phyloP scores from a whole-genome alignment of 495 filamentous ascomycete genomes.

The Trypethelium eluteriae region DNA sequence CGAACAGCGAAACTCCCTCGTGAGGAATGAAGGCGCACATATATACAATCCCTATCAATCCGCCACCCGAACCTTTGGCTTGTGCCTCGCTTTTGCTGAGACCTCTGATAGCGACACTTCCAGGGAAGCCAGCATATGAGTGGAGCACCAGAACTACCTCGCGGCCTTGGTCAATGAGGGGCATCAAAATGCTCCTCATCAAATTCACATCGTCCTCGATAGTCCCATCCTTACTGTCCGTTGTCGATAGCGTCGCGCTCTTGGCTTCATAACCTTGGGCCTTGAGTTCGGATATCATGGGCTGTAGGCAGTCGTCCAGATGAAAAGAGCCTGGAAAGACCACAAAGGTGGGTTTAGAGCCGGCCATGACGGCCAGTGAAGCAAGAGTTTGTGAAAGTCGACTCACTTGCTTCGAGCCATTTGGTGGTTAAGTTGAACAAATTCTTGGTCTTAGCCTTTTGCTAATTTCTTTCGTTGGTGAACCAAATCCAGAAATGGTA shows the following conservation, averaged over 20 bases:
- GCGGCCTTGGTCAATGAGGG: slow-evolving; percentile 5
- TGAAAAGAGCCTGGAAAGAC: slow-evolving; percentile 8
- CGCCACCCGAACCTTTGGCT: neutral
- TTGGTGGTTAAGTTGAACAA: neutral
- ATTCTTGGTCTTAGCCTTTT: neutral
- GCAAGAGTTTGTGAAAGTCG: neutral
- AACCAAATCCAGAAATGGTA: neutral
- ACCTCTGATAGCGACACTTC: slow-evolving; percentile 3
- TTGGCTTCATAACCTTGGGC: neutral
- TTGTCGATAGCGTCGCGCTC: slow-evolving; percentile 5
- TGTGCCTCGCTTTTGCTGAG: slow-evolving; percentile 8
- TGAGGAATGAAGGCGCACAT: slow-evolving; percentile 11
- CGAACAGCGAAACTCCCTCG: neutral
- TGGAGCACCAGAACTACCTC: slow-evolving; percentile 9
- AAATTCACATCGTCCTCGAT: slow-evolving; percentile 9
- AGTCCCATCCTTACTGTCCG: neutral
- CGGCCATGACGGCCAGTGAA: neutral
- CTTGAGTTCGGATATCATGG: slow-evolving; percentile 3
- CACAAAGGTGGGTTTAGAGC: slow-evolving; percentile 11
- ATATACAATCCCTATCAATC: slow-evolving; percentile 7
- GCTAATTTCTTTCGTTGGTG: neutral
- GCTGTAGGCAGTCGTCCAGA: slow-evolving; percentile 6
- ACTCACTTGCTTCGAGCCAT: neutral
- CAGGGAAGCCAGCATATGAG: slow-evolving; percentile 9
- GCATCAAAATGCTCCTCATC: slow-evolving; percentile 6